phyloP scores from a whole-genome alignment of 345 rosid species.

The Theobroma cacao region DNA sequence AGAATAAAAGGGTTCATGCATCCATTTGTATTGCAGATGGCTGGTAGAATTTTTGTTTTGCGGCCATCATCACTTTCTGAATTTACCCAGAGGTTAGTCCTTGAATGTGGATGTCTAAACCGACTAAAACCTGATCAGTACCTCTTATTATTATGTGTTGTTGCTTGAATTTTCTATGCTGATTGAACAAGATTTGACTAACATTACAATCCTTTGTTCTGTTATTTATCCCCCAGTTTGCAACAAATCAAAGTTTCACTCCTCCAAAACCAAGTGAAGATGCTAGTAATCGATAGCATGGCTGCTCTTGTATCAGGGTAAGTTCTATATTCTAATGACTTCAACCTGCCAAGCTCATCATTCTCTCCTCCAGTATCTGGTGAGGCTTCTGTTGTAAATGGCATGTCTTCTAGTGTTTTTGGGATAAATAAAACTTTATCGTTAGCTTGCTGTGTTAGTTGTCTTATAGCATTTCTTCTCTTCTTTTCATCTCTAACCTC shows the following conservation, averaged over 20 bases:
- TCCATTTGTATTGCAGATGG: conserved; percentile 52
- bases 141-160: not conserved
- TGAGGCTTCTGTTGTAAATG: not conserved
- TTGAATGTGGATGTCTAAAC: not conserved
- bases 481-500: not conserved
- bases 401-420: not conserved
- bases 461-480: not conserved
- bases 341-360: not conserved
- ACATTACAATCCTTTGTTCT: not conserved
- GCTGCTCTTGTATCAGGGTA: conserved; percentile 85
- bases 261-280: conserved; percentile 69
- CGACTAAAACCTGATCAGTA: not conserved
- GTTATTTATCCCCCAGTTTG: conserved; percentile 41
- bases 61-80: conserved; percentile 66
- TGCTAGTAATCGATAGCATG: conserved; percentile 87
- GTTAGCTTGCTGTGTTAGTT: not conserved
- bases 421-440: not conserved
- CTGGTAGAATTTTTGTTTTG: conserved; percentile 79
- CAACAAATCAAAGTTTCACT: conserved; percentile 73
- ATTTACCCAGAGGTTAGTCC: conserved; percentile 65
- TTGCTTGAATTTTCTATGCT: not conserved
- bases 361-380: not conserved
- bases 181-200: not conserved
- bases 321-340: conserved; percentile 12
- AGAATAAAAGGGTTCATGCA: conserved; percentile 2